Conservation (phyloP, 2,329 filamentous ascomycete species). For the Cladophialophora psammophila region DNA sequence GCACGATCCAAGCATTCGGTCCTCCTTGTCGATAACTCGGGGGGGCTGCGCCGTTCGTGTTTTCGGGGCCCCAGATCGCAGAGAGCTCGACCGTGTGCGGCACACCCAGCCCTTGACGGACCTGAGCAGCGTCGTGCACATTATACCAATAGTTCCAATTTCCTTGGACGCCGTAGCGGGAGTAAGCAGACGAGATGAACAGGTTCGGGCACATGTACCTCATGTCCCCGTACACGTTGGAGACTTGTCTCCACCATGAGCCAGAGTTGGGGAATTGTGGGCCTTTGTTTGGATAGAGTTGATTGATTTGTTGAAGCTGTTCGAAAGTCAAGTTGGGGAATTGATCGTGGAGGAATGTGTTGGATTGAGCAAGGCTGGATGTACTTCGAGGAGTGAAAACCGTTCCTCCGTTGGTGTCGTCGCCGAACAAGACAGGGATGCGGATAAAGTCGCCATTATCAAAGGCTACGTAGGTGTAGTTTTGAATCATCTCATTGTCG, state of each 20-base stretch:
- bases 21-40: slow-evolving; percentile 59
- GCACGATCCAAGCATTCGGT: slow-evolving; percentile 65
- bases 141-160: slow-evolving; percentile 76
- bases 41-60: slow-evolving; percentile 59
- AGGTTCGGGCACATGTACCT: slow-evolving; percentile 71
- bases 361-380: slow-evolving; percentile 56
- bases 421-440: slow-evolving; percentile 64
- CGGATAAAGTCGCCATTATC: slow-evolving; percentile 58
- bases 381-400: slow-evolving; percentile 63
- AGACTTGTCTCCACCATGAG: slow-evolving; percentile 65
- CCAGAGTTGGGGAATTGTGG: slow-evolving; percentile 58
- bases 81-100: slow-evolving; percentile 71
- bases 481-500: slow-evolving; percentile 59
- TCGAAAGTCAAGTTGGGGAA: slow-evolving; percentile 62
- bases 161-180: slow-evolving; percentile 35
- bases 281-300: slow-evolving; percentile 62
- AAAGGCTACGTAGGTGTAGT: slow-evolving; percentile 60
- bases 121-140: slow-evolving; percentile 65
- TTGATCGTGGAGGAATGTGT: slow-evolving; percentile 65
- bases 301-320: slow-evolving; percentile 62
- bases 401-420: slow-evolving; percentile 71
- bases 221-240: slow-evolving; percentile 69
- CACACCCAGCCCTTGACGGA: slow-evolving; percentile 66
- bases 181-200: slow-evolving; percentile 58
- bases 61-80: slow-evolving; percentile 71